Base-by-base conservation (phyloP, 2,329 filamentous ascomycete species). In the Clathrospora elynae region DNA sequence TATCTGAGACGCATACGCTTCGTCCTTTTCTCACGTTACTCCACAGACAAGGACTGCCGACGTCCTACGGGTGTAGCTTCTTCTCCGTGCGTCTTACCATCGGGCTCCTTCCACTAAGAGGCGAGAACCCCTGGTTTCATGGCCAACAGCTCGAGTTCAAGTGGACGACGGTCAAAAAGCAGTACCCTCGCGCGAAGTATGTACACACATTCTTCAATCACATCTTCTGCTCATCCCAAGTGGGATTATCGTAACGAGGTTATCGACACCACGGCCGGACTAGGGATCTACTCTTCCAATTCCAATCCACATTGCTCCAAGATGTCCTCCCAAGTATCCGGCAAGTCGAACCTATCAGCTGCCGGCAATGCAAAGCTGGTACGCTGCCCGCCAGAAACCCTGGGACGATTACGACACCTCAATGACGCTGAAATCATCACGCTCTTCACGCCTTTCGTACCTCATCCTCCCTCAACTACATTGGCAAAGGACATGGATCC, bases 401-500 rank as follows among this genome's bases (percentile, higher is more conserved):
- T 70, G 2, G 34, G 24, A 19, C 54, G 61, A 33, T 28, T 75
- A 28, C 62, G 62, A 29, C 58, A 54, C 12, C 63, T 75, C 6
- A 56, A 71, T 18, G 62, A 67, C 36, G 64, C 70, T 4, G 67
- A 72, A 24, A 49, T 68, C 6, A 67, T 78, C 29, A 66, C 75
- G 1, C 67, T 78, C 12, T 73, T 77, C 57, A 76, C 75, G 1
- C 75, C 75, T n/a, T 71, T 86, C n/a, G 71, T 87, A 35, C 77
- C 84, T 5, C 65, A 69, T 38, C 51, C 64, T 9, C 62, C 66
- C 5, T 53, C 51, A 2, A 59, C 59, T 5, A 49, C 54, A 52
- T 56, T 71, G 30, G 59, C 68, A 30, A 72, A 74, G 46, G 68
- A 67, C 30, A 75, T 71, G 57, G 87, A 91, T 62, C 87, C 87